Evolutionary conservation across 257 asterid genomes (phyloP).

Genomic region (Nicotiana paniculata): DNA sequence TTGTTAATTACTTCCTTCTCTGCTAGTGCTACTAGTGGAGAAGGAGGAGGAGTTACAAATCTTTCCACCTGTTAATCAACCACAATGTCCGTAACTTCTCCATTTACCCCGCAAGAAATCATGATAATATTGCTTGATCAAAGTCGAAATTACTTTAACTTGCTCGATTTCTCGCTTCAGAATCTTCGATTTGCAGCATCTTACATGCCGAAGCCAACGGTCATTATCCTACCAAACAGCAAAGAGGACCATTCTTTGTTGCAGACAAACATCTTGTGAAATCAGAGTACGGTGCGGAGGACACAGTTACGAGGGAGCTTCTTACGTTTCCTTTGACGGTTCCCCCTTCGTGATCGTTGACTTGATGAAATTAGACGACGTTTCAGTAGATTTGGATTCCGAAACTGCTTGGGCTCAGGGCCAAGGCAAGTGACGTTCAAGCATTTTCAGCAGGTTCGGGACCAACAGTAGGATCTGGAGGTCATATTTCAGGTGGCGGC

Average conservation of each 20-base stretch:
- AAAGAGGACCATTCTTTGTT: conserved; percentile 39
- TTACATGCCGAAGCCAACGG: conserved; percentile 44
- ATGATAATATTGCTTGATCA: too few species aligned
- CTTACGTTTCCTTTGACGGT: conserved; percentile 39
- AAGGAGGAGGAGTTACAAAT: background rate
- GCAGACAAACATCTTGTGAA: conserved; percentile 30
- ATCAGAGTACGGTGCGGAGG: conserved; percentile 70
- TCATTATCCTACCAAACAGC: conserved; percentile 52
- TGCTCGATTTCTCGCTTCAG: conserved; percentile 61
- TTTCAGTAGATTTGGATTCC: conserved; percentile 35
- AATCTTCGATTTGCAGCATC: conserved; percentile 45
- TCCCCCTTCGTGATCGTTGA: conserved; percentile 50
- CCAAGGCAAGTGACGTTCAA: conserved; percentile 16
- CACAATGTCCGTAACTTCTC: conserved; percentile 44
- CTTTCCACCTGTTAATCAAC: conserved; percentile 34
- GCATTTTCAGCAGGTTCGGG: conserved; percentile 73
- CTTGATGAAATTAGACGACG: conserved; percentile 39
- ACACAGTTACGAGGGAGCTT: conserved; percentile 74
- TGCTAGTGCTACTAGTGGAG: too few species aligned
- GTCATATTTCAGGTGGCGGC: conserved; percentile 71
- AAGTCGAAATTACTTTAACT: conserved; percentile 19
- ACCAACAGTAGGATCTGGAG: conserved; percentile 79
- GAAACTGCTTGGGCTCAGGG: conserved; percentile 56
- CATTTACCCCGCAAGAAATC: conserved; percentile 16
- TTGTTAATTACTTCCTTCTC: too few species aligned